phyloP scores from a whole-genome alignment of 1,284 basidiomycete species.

The Rhodofomes roseus region DNA sequence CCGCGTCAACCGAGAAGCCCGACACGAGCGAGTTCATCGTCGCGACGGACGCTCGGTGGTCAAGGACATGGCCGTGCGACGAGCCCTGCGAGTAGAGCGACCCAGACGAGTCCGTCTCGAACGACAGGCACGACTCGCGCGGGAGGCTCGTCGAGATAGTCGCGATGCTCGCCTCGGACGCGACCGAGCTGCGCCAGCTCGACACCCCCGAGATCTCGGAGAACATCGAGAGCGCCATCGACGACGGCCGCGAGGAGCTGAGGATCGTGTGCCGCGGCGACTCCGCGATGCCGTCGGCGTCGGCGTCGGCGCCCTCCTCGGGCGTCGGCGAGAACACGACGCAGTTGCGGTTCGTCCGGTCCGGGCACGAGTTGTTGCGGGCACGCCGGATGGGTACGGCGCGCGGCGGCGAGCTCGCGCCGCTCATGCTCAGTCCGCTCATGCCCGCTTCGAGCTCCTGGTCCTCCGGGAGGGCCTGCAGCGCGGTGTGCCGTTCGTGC shows the following conservation, averaged over 20 bases:
- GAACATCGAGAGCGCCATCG: slow-evolving; percentile 17
- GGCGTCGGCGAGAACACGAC: slow-evolving; percentile 16
- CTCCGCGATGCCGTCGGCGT: neutral
- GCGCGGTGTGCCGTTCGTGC: slow-evolving; percentile 23
- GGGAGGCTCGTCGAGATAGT: slow-evolving; percentile 16
- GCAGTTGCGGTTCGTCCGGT: slow-evolving; percentile 22
- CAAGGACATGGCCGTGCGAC: neutral
- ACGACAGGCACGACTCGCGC: slow-evolving; percentile 15
- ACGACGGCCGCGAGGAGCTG: slow-evolving; percentile 18
- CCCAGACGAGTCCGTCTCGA: slow-evolving; percentile 8
- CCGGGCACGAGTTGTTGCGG: slow-evolving; percentile 19
- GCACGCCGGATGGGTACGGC: slow-evolving; percentile 14
- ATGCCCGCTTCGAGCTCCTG: slow-evolving; percentile 29
- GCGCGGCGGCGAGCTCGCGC: slow-evolving; percentile 7
- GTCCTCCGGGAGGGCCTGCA: slow-evolving; percentile 52
- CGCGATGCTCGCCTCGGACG: slow-evolving; percentile 17
- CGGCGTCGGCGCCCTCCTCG: neutral
- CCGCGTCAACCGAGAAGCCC: slow-evolving; percentile 50
- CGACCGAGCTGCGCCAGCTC: slow-evolving; percentile 24
- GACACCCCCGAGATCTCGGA: slow-evolving; percentile 20
- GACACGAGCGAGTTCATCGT: slow-evolving; percentile 61
- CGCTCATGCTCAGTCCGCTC: slow-evolving; percentile 7
- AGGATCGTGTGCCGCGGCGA: slow-evolving; percentile 7
- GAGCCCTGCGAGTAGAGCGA: slow-evolving; percentile 11
- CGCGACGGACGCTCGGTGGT: slow-evolving; percentile 39